Evolutionary conservation across 192 early-diverging fungal species (phyloP), one percentile per base, ranked within the genome.

Genomic region (Linnemannia zychae): DNA sequence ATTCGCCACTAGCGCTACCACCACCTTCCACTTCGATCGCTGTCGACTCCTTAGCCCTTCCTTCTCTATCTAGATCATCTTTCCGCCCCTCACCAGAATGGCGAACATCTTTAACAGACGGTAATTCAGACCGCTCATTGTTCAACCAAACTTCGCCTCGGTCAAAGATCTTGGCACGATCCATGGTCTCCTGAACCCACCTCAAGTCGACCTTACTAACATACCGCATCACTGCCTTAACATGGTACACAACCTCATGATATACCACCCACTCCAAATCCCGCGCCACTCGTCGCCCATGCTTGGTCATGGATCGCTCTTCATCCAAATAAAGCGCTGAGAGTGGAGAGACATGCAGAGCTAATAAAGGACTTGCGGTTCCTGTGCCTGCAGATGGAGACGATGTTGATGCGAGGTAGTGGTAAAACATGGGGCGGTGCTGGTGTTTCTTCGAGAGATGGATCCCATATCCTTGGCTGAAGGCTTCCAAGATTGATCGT

Each of bases 161-260:
- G n/a, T 80, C 81, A 76, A 44, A 80, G 7, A 77, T 36, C 74
- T 77, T 82, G 31, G 77, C 82, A 28, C 84, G 76, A 5, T 89
- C 88, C 28, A 96, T 92, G 11, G 94, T 95, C 74, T 95, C 93
- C 38, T 95, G 94, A 63, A 98, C 90, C 98, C 98, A 98, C 17
- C 94, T 93, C 49, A 91, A 88, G 33, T 97, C 94, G 5, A 99
- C 93, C 48, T 97, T 97, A 2, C 96, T 98, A 17, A 96, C 96
- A 78, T 95, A 96, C 72, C 95, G 97, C 98, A 99, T 99, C 67
- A 97, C 96, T 74, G 98, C 98, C 81, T 97, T 98, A 74, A 93
- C 95, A 24, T 97, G 99, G 90, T 97, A 95, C 15, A 98, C 93
- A 13, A 99, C 91, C 67, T 96, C 93, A 75, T 97, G 95, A 82